These are phyloP conservation scores for Diplodia mutila DNA, from an alignment of 2,329 filamentous ascomycete genomes.

Conservation along the genomic window DNA sequence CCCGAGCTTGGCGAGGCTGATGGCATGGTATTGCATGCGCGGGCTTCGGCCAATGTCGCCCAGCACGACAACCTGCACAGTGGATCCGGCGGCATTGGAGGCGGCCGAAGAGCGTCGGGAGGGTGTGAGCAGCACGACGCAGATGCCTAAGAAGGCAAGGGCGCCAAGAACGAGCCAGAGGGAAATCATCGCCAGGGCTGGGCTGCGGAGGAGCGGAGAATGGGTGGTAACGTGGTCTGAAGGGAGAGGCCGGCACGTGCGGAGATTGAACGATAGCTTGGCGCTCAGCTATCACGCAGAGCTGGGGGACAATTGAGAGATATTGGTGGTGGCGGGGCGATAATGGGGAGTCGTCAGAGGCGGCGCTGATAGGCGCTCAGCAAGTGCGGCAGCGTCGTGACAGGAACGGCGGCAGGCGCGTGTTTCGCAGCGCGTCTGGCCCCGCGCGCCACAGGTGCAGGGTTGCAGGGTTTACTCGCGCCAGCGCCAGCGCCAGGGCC, in stretches of 20 bases:
- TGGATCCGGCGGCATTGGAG: slow-evolving; percentile 30
- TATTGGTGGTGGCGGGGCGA: not conserved
- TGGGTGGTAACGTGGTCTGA: slow-evolving; percentile 18
- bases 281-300: no score
- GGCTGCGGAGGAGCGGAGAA: not conserved
- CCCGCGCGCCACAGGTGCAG: slow-evolving; percentile 18
- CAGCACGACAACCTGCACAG: slow-evolving; percentile 83
- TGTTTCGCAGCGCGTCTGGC: slow-evolving; percentile 2
- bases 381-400: not conserved
- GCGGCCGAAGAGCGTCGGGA: slow-evolving; percentile 1
- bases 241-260: slow-evolving; percentile 9
- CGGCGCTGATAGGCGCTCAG: not conserved
- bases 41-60: slow-evolving; percentile 95
- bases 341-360: not conserved
- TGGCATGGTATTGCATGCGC: slow-evolving; percentile 97
- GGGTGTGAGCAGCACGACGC: slow-evolving; percentile 53
- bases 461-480: no score
- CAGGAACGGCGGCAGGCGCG: not conserved
- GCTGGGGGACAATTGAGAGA: no score
- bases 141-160: slow-evolving; percentile 51
- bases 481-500: slow-evolving; percentile 1
- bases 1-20: slow-evolving; percentile 85
- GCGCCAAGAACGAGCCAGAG: slow-evolving; percentile 47
- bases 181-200: slow-evolving; percentile 5
- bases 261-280: no score